Base-by-base conservation (phyloP, 257 asterid genomes). In the Voacanga thouarsii region DNA sequence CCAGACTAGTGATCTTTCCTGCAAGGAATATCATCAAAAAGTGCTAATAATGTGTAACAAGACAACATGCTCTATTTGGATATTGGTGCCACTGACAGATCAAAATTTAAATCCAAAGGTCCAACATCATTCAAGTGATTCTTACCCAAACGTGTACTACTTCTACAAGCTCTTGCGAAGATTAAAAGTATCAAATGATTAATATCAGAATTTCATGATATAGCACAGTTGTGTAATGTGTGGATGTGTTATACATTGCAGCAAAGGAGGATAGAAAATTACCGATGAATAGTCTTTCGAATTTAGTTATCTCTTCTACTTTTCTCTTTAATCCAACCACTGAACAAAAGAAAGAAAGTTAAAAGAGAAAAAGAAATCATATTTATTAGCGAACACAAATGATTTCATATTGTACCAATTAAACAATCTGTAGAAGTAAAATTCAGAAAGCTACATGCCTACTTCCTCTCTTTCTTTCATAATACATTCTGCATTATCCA, bases 251-350 rank as follows among this genome's bases (percentile, higher is more conserved):
- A 26, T 14, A 61, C 67, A 66, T 21, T 37, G 72, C 50, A 61
- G 75, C 19, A 64, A 55, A 59, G 1, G 15, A 70, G 64, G 78
- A 69, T 15, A 12, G 71, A 16, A 57, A 70, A 66, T 80, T 80
- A 86, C 89, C 86, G 19, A 86, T 23, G 65, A 86, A 84, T 73
- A 82, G 78, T 21, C 64, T 75, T 72, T 86, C 85, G 66, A 83
- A 78, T 12, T 85, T 75, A 60, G 81, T 74, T 72, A 84, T 81
- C 85, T 82, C 87, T 28, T 84, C 85, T 57, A 84, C 26, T 78
- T 84, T 86, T 56, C 80, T 78, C 88, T 78, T 84, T 75, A 86
- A 49, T 64, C 69, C 77, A 41, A 74, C 69, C 72, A 83, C 89
- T 83, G 85, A 43, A 77, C 24, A 49, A 65, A 80, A 71, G n/a